Evolutionary conservation across 1,284 basidiomycete genomes (phyloP).

Genomic region (Cutaneotrichosporon sp.): DNA sequence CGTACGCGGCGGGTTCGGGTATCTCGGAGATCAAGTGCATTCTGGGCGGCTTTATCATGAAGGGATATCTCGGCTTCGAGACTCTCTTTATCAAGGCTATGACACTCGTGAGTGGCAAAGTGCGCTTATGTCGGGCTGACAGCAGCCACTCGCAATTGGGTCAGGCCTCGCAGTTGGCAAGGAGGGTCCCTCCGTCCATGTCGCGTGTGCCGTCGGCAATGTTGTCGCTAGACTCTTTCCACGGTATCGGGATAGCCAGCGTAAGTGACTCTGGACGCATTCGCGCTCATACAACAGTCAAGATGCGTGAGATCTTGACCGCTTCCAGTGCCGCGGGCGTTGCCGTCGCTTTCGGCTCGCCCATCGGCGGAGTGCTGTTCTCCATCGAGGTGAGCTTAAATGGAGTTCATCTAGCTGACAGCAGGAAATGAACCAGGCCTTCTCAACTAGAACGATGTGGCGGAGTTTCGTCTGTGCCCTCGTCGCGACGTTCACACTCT

Average conservation of each 20-base stretch:
- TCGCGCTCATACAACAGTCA: slow-evolving; percentile 55
- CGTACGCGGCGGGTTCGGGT: slow-evolving; percentile 94
- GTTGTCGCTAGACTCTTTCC: slow-evolving; percentile 77
- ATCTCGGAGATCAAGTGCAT: slow-evolving; percentile 99
- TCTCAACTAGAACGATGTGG: slow-evolving; percentile 98
- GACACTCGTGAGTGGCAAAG: slow-evolving; percentile 62
- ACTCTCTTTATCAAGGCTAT: slow-evolving; percentile 89
- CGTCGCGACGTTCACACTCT: slow-evolving; percentile 90
- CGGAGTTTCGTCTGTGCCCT: slow-evolving; percentile 93
- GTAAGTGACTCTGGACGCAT: slow-evolving; percentile 51
- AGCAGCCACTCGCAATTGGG: slow-evolving; percentile 89
- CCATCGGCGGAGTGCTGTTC: slow-evolving; percentile 95
- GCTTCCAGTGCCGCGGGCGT: slow-evolving; percentile 96
- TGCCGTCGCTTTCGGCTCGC: slow-evolving; percentile 94
- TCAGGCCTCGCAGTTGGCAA: slow-evolving; percentile 97
- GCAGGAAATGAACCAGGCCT: slow-evolving; percentile 95
- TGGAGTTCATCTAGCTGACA: neutral
- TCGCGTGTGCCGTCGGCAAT: slow-evolving; percentile 89
- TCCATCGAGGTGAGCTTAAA: slow-evolving; percentile 54
- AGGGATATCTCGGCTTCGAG: slow-evolving; percentile 83
- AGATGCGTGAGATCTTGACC: slow-evolving; percentile 91
- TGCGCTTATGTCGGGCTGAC: slow-evolving; percentile 16
- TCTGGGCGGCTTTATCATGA: slow-evolving; percentile 92
- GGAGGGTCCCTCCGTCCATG: slow-evolving; percentile 96
- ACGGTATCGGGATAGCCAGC: slow-evolving; percentile 79